Base-by-base conservation (phyloP, 1,139 yeast species). In the Yamadazyma spencermartinsiae region DNA sequence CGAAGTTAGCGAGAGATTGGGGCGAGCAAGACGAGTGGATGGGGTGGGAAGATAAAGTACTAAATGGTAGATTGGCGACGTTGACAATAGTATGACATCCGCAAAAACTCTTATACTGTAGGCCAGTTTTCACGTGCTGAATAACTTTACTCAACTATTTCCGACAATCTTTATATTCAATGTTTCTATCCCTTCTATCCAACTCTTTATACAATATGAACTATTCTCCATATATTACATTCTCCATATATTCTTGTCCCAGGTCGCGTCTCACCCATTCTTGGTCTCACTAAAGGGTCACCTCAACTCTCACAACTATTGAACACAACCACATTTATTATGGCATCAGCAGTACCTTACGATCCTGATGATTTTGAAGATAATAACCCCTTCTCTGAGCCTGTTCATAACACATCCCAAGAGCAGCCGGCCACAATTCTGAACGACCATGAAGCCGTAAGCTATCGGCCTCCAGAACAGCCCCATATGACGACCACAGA, bases 321-420 rank as follows among this genome's bases (percentile, higher is more conserved):
- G 6, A 15, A 32, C 10, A 4, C 13, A 11, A 26, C 7, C 14
- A 26, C 13, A 10, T 12, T 13, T n/a, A 28, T 34, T 11, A 78
- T 78, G 82, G 58, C 80, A 2, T 71, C 80, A 9, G 68, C 79
- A n/a, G 66, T 76, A 26, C 78, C 85, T 4, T 80, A 79, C 49
- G 80, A 78, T 46, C 83, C 85, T 2, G 85, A 80, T 44, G 86
- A 80, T 44, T 79, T 79, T 45, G 77, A 72, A 43, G 80, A 80
- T 49, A 81, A 81, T 61, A 81, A 80, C 52, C 87, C 86, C 3
- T 80, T 80, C 56, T 66, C 72, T 4, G 68, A 61, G 38, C 72
- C 72, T 2, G 45, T 46, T 14, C 38, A 35, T 7, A 24, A 28
- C 23, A n/a, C 20, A 34, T 10, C 21, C 27, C 27, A 24, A 19